Percentiles rank a stretch among this genome's conserved stretches.
Evolutionary conservation across 2,329 filamentous ascomycete species (phyloP).

Genomic region (Fusarium anguioides): DNA sequence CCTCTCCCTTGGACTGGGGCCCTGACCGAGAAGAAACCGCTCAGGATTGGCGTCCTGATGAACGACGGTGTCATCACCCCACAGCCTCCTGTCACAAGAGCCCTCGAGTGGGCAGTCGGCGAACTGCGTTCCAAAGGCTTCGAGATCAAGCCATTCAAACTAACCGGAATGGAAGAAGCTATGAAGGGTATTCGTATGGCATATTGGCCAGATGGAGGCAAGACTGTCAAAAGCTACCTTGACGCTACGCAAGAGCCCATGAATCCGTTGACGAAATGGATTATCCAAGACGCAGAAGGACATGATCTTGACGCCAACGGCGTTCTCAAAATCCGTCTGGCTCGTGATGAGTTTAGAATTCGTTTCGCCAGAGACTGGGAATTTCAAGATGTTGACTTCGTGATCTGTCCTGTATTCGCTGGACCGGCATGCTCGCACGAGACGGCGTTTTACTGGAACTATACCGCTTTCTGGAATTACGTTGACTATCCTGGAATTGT

Average conservation of each 20-base stretch:
- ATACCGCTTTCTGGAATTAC: slow-evolving; percentile 52
- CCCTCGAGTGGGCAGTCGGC: slow-evolving; percentile 50
- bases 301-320: slow-evolving; percentile 15
- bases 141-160: slow-evolving; percentile 22
- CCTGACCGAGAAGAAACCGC: neutral
- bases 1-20: slow-evolving; percentile 47
- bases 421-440: slow-evolving; percentile 51
- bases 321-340: slow-evolving; percentile 42
- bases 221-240: slow-evolving; percentile 24
- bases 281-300: slow-evolving; percentile 31
- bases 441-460: slow-evolving; percentile 51
- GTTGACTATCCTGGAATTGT: slow-evolving; percentile 51
- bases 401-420: slow-evolving; percentile 40
- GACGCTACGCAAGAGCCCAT: slow-evolving; percentile 44
- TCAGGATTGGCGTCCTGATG: slow-evolving; percentile 57
- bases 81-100: slow-evolving; percentile 52
- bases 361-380: slow-evolving; percentile 50
- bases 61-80: slow-evolving; percentile 52
- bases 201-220: slow-evolving; percentile 45
- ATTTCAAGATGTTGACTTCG: slow-evolving; percentile 50
- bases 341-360: slow-evolving; percentile 45
- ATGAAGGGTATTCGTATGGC: slow-evolving; percentile 24
- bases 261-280: slow-evolving; percentile 44
- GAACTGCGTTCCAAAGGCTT: neutral
- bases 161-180: slow-evolving; percentile 15